Evolutionary conservation across 164 flowering plant genomes (phyloP).

Genomic region (Vitis vinifera): ASM3070453v1 NC_081818.1:10202501-10203000

Average conservation of each 20-base stretch:
- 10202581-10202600: neutral
- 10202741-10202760: neutral
- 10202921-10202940: slow-evolving; percentile 1
- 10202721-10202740: neutral
- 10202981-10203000: neutral
- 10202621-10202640: neutral
- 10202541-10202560: too few relatives aligned
- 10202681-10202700: too few relatives aligned
- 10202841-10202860: slow-evolving; percentile 54
- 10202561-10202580: neutral
- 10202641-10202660: neutral
- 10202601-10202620: neutral
- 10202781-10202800: too few relatives aligned
- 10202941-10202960: slow-evolving; percentile 10
- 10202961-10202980: slow-evolving; percentile 25
- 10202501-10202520: too few relatives aligned
- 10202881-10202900: slow-evolving; percentile 71
- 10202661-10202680: too few relatives aligned
- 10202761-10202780: too few relatives aligned
- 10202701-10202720: too few relatives aligned
- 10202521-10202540: too few relatives aligned
- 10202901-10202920: neutral
- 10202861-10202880: slow-evolving; percentile 53
- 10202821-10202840: slow-evolving; percentile 53
- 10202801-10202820: neutral